These are phyloP conservation scores for Lojkania enalia DNA, from an alignment of 2,329 filamentous ascomycete species.

Conservation along the genomic window DNA sequence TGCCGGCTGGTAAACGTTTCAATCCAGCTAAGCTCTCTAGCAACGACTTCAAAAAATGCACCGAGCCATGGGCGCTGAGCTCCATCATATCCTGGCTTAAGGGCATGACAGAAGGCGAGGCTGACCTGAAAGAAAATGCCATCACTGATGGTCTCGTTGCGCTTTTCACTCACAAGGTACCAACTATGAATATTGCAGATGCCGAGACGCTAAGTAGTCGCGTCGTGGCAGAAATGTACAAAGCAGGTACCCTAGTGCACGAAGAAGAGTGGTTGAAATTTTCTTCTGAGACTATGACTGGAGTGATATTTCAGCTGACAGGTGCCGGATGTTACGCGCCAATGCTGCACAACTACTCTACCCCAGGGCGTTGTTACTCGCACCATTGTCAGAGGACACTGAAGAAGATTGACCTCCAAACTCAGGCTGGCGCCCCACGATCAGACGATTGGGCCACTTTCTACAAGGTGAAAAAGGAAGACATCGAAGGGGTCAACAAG, in stretches of 20 bases:
- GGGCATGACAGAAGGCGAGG: constrained; percentile 86
- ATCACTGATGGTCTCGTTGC: constrained; percentile 86
- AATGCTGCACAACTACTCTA: constrained; percentile 71
- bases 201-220: constrained; percentile 81
- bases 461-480: constrained; percentile 80
- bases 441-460: constrained; percentile 87
- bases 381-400: constrained; percentile 91
- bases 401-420: constrained; percentile 88
- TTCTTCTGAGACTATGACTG: constrained; percentile 75
- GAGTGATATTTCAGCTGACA: constrained; percentile 91
- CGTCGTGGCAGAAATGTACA: constrained; percentile 79
- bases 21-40: constrained; percentile 80
- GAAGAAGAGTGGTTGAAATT: constrained; percentile 99
- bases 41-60: constrained; percentile 80
- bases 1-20: constrained; percentile 81
- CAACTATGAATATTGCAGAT: constrained; percentile 97
- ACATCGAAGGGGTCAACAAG: constrained; percentile 69
- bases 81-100: constrained; percentile 85
- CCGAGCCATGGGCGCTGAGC: constrained; percentile 91
- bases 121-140: constrained; percentile 80
- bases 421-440: constrained; percentile 66
- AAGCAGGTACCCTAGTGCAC: constrained; percentile 73
- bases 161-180: constrained; percentile 91
- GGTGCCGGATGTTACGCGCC: constrained; percentile 89
- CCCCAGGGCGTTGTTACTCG: constrained; percentile 82